phyloP scores from a whole-genome alignment of 2,329 filamentous ascomycete genomes.

The Ramularia collo-cygni region DNA sequence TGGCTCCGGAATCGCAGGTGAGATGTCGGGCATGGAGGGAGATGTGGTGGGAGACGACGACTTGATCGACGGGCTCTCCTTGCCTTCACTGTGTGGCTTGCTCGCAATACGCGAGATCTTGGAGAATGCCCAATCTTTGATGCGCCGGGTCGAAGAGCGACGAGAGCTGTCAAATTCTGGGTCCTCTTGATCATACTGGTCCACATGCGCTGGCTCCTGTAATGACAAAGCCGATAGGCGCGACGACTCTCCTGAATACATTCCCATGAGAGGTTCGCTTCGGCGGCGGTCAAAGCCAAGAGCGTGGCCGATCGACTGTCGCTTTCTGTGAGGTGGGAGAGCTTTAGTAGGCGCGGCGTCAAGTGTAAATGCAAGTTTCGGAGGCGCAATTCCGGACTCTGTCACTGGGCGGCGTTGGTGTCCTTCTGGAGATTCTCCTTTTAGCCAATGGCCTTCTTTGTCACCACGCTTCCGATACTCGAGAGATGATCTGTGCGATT shows the following conservation, averaged over 20 bases:
- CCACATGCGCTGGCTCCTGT: slow-evolving; percentile 20
- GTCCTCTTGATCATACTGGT: slow-evolving; percentile 6
- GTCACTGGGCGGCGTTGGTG: slow-evolving; percentile 18
- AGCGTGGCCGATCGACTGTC: slow-evolving; percentile 57
- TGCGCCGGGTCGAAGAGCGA: slow-evolving; percentile 51
- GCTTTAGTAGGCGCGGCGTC: slow-evolving; percentile 8
- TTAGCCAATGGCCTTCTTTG: slow-evolving; percentile 30
- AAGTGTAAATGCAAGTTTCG: slow-evolving; percentile 11
- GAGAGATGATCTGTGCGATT: slow-evolving; percentile 47
- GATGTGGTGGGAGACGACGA: neutral
- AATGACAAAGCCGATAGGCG: slow-evolving; percentile 28
- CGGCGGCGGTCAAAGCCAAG: slow-evolving; percentile 52
- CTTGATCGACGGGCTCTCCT: neutral
- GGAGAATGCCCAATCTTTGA: slow-evolving; percentile 60
- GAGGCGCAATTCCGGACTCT: slow-evolving; percentile 11
- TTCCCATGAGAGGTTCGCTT: slow-evolving; percentile 32
- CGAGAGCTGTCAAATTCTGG: slow-evolving; percentile 10
- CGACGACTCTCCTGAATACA: slow-evolving; percentile 19
- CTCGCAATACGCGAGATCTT: slow-evolving; percentile 42
- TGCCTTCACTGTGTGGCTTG: slow-evolving; percentile 1
- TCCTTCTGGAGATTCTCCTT: slow-evolving; percentile 15
- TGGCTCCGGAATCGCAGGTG: slow-evolving; percentile 2
- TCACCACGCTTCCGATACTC: slow-evolving; percentile 24
- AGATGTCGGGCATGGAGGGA: too few species aligned
- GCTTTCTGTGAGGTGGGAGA: slow-evolving; percentile 43